phyloP scores from a whole-genome alignment of 192 early-diverging fungal species.

The Mortierella antarctica region DNA sequence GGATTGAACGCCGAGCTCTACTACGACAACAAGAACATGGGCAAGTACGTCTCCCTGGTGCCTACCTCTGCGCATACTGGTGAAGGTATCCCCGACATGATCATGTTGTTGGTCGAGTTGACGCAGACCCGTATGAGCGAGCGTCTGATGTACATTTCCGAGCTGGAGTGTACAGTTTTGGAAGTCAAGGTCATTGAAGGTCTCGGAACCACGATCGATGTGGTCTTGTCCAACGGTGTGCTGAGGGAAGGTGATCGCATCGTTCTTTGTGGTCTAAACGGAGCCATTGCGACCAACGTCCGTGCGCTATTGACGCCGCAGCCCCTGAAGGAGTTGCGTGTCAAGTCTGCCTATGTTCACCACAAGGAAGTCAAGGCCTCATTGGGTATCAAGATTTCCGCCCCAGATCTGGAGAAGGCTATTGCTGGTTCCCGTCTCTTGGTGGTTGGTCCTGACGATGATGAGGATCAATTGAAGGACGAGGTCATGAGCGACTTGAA shows the following conservation, averaged over 20 bases:
- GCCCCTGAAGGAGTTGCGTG: constrained; percentile 95
- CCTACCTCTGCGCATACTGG: constrained; percentile 98
- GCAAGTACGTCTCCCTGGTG: constrained; percentile 94
- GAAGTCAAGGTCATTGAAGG: constrained; percentile 99
- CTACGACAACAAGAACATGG: constrained; percentile 96
- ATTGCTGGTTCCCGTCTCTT: constrained; percentile 96
- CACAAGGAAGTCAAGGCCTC: constrained; percentile 98
- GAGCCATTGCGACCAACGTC: constrained; percentile 93
- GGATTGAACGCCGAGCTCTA: constrained; percentile 93
- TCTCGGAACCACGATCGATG: constrained; percentile 97
- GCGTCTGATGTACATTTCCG: constrained; percentile 94
- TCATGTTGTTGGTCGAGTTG: constrained; percentile 89
- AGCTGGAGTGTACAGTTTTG: constrained; percentile 96
- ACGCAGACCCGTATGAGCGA: constrained; percentile 97
- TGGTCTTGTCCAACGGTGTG: constrained; percentile 94
- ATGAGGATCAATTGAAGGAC: constrained; percentile 94
- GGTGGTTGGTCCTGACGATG: constrained; percentile 94
- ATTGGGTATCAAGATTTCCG: constrained; percentile 95
- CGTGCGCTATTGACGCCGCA: constrained; percentile 99
- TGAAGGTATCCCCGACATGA: constrained; percentile 98
- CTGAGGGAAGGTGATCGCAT: constrained; percentile 96
- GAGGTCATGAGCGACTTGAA: constrained; percentile 95
- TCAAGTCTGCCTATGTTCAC: constrained; percentile 96
- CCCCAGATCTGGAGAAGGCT: constrained; percentile 93
- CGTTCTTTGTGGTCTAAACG: constrained; percentile 93